Evolutionary conservation across 2,329 filamentous ascomycete genomes (phyloP).

Genomic region (Cadophora malorum): DNA sequence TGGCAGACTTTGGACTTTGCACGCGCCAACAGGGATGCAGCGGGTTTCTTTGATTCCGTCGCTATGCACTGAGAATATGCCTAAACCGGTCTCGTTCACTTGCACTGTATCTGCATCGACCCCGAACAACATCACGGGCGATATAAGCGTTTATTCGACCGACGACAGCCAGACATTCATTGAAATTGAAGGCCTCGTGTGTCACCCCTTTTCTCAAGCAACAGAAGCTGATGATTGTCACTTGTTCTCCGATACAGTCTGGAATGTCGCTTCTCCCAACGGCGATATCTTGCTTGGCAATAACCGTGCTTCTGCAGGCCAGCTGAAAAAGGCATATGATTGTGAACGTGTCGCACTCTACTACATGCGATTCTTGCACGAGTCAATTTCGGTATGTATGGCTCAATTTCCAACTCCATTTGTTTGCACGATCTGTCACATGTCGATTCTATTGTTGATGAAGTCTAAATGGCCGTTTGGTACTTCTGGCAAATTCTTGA

Average conservation of each 20-base stretch:
- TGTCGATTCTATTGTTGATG: too few relatives aligned
- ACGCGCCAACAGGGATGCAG: conserved; percentile 37
- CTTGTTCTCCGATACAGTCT: neutral
- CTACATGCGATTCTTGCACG: neutral
- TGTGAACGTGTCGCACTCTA: neutral
- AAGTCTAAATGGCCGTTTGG: too few relatives aligned
- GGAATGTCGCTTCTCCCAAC: neutral
- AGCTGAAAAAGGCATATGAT: neutral
- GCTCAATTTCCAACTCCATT: neutral
- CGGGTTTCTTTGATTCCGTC: conserved; percentile 35
- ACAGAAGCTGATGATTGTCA: neutral
- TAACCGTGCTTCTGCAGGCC: neutral
- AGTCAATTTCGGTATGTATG: neutral
- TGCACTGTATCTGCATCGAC: neutral
- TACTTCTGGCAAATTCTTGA: too few relatives aligned
- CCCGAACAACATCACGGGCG: neutral
- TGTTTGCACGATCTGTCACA: neutral
- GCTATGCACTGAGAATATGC: neutral
- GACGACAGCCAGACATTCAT: neutral
- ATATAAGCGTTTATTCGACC: neutral
- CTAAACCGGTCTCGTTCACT: neutral
- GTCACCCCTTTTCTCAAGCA: neutral
- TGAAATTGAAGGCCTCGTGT: neutral
- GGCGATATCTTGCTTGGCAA: neutral
- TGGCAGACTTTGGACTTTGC: conserved; percentile 31